These are phyloP conservation scores for Daedaleopsis nitida DNA, from an alignment of 768 basidiomycete species.

Conservation along the genomic window DNA sequence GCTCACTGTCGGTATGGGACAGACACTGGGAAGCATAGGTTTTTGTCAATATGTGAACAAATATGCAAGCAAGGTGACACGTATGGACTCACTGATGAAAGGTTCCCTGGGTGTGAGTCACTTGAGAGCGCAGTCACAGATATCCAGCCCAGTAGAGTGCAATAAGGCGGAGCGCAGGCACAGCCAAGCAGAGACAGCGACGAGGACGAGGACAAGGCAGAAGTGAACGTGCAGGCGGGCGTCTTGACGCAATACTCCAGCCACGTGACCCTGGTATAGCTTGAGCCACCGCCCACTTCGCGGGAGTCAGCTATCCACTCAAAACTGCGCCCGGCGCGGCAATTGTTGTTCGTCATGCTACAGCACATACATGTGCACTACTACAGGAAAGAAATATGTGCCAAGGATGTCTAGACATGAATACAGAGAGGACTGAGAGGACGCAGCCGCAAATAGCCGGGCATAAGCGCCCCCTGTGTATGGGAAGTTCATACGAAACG, in stretches of 20 bases:
- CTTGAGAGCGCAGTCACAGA: neutral
- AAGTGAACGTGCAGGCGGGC: constrained; percentile 8
- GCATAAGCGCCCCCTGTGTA: constrained; percentile 39
- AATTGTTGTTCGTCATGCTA: too few species aligned
- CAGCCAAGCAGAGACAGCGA: constrained; percentile 8
- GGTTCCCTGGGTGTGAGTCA: constrained; percentile 11
- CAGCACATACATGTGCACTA: too few species aligned
- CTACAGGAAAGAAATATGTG: too few species aligned
- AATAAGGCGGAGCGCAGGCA: constrained; percentile 4
- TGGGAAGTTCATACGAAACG: constrained; percentile 34
- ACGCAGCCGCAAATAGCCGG: constrained; percentile 30
- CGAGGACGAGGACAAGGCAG: constrained; percentile 8
- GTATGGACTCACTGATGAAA: constrained; percentile 12
- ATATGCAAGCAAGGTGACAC: constrained; percentile 6
- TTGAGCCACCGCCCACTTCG: neutral
- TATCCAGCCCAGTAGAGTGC: neutral
- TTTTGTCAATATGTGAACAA: constrained; percentile 13
- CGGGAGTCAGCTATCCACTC: neutral
- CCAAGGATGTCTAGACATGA: neutral
- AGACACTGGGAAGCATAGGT: constrained; percentile 47
- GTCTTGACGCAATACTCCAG: constrained; percentile 7
- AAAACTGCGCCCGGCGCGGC: neutral
- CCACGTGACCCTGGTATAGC: constrained; percentile 19
- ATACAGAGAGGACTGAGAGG: neutral
- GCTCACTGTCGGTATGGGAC: constrained; percentile 65